A percentile compares a stretch with the other conserved stretches of the same genome.
Evolutionary conservation across 2,329 filamentous ascomycete genomes (phyloP).

Genomic region (Grosmannia serpens): DNA sequence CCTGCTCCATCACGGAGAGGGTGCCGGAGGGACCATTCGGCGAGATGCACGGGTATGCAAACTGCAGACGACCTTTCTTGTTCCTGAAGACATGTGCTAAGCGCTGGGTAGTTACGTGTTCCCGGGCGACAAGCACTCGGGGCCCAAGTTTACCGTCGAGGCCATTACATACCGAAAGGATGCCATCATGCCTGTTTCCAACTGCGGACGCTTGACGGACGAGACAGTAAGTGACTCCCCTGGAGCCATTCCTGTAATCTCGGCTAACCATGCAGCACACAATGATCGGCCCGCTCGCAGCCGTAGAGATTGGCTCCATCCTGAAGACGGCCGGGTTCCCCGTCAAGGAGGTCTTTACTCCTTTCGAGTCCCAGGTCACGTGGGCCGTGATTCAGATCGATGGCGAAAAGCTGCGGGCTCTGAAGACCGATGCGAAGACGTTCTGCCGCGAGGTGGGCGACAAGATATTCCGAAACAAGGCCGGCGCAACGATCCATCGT

Average conservation of each 20-base stretch:
- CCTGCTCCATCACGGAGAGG: conserved; percentile 29
- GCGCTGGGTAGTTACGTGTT: conserved; percentile 14
- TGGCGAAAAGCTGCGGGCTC: conserved; percentile 39
- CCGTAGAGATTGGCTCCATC: conserved; percentile 29
- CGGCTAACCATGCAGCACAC: conserved; percentile 15
- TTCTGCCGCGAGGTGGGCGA: conserved; percentile 30
- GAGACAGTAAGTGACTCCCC: conserved; percentile 21
- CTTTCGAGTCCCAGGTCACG: conserved; percentile 33
- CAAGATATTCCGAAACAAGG: conserved; percentile 30
- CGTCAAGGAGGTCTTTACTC: conserved; percentile 30
- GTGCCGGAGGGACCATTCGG: conserved; percentile 37
- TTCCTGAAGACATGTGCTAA: background rate
- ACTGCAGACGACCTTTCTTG: background rate
- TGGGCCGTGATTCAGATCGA: conserved; percentile 45
- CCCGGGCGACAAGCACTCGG: conserved; percentile 23
- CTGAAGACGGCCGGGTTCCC: conserved; percentile 26
- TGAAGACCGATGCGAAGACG: conserved; percentile 33
- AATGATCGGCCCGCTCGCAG: conserved; percentile 21
- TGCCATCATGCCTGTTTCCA: conserved; percentile 35
- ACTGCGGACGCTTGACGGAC: conserved; percentile 31
- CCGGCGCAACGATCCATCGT: conserved; percentile 29
- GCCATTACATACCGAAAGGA: conserved; percentile 34
- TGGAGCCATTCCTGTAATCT: background rate
- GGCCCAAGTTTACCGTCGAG: conserved; percentile 31
- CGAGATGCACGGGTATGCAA: conserved; percentile 27